phyloP scores from a whole-genome alignment of 2,329 filamentous ascomycete species.

The Biscogniauxia marginata region DNA sequence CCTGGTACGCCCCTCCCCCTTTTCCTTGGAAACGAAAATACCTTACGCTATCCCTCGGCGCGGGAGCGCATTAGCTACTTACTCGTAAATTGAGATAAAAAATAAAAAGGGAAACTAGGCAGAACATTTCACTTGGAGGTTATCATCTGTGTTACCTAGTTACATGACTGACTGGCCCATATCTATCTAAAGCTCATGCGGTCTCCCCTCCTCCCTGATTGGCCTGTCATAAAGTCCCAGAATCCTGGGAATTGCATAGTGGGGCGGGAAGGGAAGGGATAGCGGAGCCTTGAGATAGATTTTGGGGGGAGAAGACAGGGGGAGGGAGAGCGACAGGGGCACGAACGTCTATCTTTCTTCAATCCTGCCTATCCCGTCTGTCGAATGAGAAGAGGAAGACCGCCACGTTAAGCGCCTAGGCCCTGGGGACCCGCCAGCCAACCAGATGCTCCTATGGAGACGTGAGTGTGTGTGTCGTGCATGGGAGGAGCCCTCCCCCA shows the following conservation, averaged over 20 bases:
- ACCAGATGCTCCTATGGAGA: background rate
- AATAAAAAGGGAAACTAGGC: background rate
- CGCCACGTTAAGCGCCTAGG: background rate
- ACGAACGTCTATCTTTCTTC: background rate
- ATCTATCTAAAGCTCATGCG: background rate
- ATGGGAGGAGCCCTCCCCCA: background rate
- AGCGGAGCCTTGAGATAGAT: background rate
- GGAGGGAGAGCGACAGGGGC: background rate
- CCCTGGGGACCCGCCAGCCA: background rate
- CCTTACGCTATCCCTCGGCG: background rate
- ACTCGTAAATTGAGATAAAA: background rate
- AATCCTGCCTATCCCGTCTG: background rate
- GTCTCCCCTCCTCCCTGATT: background rate
- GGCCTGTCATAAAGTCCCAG: background rate
- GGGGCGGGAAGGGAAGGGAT: background rate
- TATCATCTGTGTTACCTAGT: background rate
- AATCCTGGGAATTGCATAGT: slow-evolving; percentile 1
- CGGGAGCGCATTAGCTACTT: no score
- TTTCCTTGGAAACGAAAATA: no score
- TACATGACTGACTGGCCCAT: background rate
- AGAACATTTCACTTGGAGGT: background rate
- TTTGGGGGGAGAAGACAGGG: background rate
- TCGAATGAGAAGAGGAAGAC: background rate
- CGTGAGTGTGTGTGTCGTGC: background rate
- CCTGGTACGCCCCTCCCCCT: no score